These are phyloP conservation scores for Monosporascus sp. DNA, from an alignment of 2,329 filamentous ascomycete species.

Conservation along the genomic window DNA sequence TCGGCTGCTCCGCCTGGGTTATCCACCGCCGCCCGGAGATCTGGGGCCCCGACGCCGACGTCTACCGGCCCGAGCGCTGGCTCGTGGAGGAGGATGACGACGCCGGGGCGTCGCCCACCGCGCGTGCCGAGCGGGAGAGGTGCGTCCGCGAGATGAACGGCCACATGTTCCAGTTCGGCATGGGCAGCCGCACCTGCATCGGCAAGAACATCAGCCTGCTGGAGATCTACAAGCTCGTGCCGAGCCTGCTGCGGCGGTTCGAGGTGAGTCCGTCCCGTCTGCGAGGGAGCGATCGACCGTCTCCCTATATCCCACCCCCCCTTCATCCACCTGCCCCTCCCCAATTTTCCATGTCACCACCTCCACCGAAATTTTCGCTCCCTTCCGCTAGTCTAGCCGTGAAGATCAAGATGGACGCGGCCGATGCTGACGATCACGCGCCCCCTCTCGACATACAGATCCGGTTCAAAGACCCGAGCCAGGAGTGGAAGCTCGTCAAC, in stretches of 20 bases:
- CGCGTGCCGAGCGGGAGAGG: constrained; percentile 37
- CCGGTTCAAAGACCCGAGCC: constrained; percentile 44
- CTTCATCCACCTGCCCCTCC: not conserved
- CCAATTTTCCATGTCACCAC: not conserved
- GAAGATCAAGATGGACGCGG: too few relatives aligned
- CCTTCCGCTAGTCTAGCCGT: too few relatives aligned
- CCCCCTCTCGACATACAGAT: constrained; percentile 32
- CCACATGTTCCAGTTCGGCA: constrained; percentile 69
- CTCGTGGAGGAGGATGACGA: constrained; percentile 36
- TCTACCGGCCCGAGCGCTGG: constrained; percentile 66
- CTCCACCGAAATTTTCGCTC: not conserved
- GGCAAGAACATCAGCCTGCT: constrained; percentile 61
- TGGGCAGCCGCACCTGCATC: constrained; percentile 64
- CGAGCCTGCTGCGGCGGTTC: constrained; percentile 57
- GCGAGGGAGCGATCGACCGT: not conserved
- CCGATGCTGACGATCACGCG: not conserved
- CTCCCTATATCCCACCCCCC: not conserved
- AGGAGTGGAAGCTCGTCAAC: constrained; percentile 55
- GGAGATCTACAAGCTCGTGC: constrained; percentile 60
- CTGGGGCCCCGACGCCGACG: constrained; percentile 62
- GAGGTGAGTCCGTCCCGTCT: constrained; percentile 37
- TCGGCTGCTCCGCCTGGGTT: constrained; percentile 71
- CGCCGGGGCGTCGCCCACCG: constrained; percentile 8
- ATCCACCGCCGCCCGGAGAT: constrained; percentile 62
- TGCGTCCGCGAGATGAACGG: constrained; percentile 62